Evolutionary conservation across 1,284 basidiomycete genomes (phyloP).

Genomic region (Moniliophthora roreri): DNA sequence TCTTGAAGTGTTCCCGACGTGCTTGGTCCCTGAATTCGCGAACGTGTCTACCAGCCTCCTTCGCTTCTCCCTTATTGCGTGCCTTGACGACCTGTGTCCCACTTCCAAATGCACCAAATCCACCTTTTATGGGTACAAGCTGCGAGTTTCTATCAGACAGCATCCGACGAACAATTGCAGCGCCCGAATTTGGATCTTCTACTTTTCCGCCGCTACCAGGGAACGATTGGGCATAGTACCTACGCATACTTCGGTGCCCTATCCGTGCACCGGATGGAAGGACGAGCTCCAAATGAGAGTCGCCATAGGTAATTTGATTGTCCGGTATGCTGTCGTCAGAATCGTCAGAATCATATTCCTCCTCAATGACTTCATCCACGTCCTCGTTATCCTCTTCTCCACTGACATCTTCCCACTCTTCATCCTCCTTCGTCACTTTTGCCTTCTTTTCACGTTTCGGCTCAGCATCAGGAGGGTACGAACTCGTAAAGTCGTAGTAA

Average conservation of each 20-base stretch:
- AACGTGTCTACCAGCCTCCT: constrained; percentile 88
- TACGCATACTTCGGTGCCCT: constrained; percentile 85
- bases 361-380: constrained; percentile 54
- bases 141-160: constrained; percentile 81
- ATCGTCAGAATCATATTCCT: constrained; percentile 29
- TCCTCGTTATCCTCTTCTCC: constrained; percentile 48
- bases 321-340: constrained; percentile 46
- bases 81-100: constrained; percentile 86
- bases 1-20: constrained; percentile 82
- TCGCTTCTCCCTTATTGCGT: constrained; percentile 93
- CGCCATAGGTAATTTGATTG: constrained; percentile 66
- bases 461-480: constrained; percentile 68
- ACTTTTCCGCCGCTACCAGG: constrained; percentile 37
- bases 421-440: constrained; percentile 39
- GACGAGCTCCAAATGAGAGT: constrained; percentile 86
- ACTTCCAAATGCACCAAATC: constrained; percentile 80
- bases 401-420: constrained; percentile 64
- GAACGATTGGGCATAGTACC: constrained; percentile 89
- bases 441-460: constrained; percentile 28
- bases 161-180: constrained; percentile 71
- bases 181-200: constrained; percentile 68
- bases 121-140: constrained; percentile 82
- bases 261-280: constrained; percentile 92
- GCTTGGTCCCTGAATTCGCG: constrained; percentile 84
- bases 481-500: constrained; percentile 89